Conservation (phyloP, 495 filamentous ascomycete species). For the Neurospora tetraspora region DNA sequence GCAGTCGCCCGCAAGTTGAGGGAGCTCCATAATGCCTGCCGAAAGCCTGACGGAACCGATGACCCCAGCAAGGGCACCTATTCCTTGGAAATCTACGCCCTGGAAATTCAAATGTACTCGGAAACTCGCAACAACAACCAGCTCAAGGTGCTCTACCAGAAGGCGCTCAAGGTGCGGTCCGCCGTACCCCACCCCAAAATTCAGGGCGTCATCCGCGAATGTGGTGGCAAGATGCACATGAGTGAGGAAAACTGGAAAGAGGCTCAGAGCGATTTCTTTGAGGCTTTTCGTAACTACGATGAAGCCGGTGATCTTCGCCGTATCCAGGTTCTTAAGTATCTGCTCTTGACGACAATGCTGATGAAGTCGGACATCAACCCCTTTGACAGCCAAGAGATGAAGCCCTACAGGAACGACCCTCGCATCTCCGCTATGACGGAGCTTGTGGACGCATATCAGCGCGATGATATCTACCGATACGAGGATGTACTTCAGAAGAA, state of each 20-base stretch:
- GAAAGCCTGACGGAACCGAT: slow-evolving; percentile 78
- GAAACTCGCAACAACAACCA: slow-evolving; percentile 96
- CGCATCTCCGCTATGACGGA: slow-evolving; percentile 96
- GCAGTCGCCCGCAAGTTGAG: slow-evolving; percentile 74
- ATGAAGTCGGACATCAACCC: slow-evolving; percentile 99
- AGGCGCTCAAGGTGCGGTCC: slow-evolving; percentile 80
- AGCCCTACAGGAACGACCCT: slow-evolving; percentile 92
- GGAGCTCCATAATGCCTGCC: slow-evolving; percentile 83
- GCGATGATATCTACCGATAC: slow-evolving; percentile 88
- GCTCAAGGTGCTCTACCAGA: slow-evolving; percentile 84
- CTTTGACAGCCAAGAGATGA: slow-evolving; percentile 98
- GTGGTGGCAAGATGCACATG: slow-evolving; percentile 99
- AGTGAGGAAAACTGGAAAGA: slow-evolving; percentile 99
- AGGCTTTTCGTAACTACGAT: slow-evolving; percentile 98
- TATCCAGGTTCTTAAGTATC: slow-evolving; percentile 95
- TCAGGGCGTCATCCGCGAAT: slow-evolving; percentile 97
- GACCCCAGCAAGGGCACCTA: slow-evolving; percentile 96
- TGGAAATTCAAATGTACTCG: slow-evolving; percentile 98
- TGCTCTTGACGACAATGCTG: slow-evolving; percentile 93
- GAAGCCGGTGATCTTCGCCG: slow-evolving; percentile 92
- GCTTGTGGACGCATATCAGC: slow-evolving; percentile 90
- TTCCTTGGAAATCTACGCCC: slow-evolving; percentile 85
- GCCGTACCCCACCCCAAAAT: slow-evolving; percentile 97
- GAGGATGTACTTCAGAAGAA: slow-evolving; percentile 80
- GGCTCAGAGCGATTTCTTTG: slow-evolving; percentile 94